These are phyloP conservation scores for Coemansia brasiliensis DNA, from an alignment of 192 early-diverging fungal species.

Conservation along the genomic window DNA sequence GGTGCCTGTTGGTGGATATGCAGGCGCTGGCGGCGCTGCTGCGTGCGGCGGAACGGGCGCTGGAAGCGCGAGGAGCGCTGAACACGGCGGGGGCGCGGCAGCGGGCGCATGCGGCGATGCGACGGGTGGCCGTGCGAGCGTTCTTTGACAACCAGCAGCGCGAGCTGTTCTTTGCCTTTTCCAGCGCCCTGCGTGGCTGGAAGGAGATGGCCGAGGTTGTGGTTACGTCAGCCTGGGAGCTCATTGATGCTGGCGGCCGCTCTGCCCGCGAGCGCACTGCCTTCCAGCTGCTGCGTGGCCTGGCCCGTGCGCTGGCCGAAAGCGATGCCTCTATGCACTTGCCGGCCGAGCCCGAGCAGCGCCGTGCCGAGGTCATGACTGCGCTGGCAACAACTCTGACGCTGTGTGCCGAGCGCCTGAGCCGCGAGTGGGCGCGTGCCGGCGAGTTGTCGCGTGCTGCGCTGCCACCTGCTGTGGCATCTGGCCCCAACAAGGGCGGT, in stretches of 20 bases:
- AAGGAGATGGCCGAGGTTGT: slow-evolving; percentile 74
- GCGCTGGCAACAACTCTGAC: slow-evolving; percentile 44
- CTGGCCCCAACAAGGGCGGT: slow-evolving; percentile 25
- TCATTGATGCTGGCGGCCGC: slow-evolving; percentile 64
- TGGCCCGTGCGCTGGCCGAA: slow-evolving; percentile 59
- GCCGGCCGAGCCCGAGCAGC: slow-evolving; percentile 31
- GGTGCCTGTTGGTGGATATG: slow-evolving; percentile 69
- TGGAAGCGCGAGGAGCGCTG: slow-evolving; percentile 53
- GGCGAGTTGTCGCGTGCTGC: slow-evolving; percentile 32
- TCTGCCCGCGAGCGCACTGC: slow-evolving; percentile 57
- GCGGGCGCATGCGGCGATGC: slow-evolving; percentile 58
- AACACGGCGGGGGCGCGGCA: slow-evolving; percentile 51
- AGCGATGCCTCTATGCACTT: slow-evolving; percentile 13
- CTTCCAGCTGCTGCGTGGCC: slow-evolving; percentile 64
- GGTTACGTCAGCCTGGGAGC: slow-evolving; percentile 58
- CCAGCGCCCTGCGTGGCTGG: slow-evolving; percentile 79
- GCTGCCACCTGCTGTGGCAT: slow-evolving; percentile 24
- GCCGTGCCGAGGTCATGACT: slow-evolving; percentile 37
- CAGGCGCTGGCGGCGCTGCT: slow-evolving; percentile 65
- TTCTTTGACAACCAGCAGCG: slow-evolving; percentile 73
- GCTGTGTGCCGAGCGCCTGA: slow-evolving; percentile 38
- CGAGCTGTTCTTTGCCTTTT: slow-evolving; percentile 68
- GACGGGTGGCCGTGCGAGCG: slow-evolving; percentile 61
- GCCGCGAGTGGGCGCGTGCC: slow-evolving; percentile 43
- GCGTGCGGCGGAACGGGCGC: slow-evolving; percentile 38